Percentiles rank a stretch among this genome's conserved stretches.
Evolutionary conservation across 1,139 yeast species (phyloP).

Genomic region (Arxiozyma bovina): DNA sequence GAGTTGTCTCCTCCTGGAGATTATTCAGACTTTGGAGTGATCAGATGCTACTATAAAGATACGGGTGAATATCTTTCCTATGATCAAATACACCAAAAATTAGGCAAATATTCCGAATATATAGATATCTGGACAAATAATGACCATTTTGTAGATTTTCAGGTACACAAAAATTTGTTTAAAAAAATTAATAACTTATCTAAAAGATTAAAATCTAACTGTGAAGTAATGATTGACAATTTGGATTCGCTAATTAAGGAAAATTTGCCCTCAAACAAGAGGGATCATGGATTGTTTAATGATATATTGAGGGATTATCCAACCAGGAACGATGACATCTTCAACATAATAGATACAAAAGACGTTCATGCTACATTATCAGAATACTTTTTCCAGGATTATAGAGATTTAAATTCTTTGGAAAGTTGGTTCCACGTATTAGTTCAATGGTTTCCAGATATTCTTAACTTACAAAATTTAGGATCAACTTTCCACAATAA

Average conservation of each 20-base stretch:
- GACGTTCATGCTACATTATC: background rate
- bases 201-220: background rate
- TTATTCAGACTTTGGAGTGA: background rate
- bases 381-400: constrained; percentile 52
- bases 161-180: background rate
- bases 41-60: background rate
- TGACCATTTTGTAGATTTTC: constrained; percentile 1
- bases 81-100: no score
- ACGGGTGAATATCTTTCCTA: no score
- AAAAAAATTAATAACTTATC: background rate
- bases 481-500: constrained; percentile 74
- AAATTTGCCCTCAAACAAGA: background rate
- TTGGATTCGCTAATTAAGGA: background rate
- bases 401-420: constrained; percentile 59
- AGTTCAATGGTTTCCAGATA: constrained; percentile 47
- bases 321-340: background rate
- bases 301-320: background rate
- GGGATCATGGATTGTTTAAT: background rate
- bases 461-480: constrained; percentile 51
- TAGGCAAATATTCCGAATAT: no score
- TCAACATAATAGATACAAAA: background rate
- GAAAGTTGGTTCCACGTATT: constrained; percentile 63
- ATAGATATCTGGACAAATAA: constrained; percentile 8
- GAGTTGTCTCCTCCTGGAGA: background rate
- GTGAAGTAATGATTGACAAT: background rate